Evolutionary conservation across 2,329 filamentous ascomycete genomes (phyloP).

Genomic region (Tolypocladium ophioglossoides): DNA sequence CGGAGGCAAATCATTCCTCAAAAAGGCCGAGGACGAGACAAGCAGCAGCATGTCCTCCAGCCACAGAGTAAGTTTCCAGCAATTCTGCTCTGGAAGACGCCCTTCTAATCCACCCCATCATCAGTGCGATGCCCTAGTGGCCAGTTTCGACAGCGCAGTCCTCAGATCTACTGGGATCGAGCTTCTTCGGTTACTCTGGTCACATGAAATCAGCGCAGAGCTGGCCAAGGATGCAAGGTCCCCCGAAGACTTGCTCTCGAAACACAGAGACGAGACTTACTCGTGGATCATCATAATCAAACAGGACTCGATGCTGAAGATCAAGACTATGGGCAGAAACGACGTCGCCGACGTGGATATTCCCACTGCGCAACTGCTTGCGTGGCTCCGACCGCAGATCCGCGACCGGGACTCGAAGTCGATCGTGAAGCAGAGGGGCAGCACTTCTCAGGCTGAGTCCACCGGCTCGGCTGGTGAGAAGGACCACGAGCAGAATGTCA

Average conservation of each 20-base stretch:
- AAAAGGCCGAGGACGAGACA: constrained; percentile 56
- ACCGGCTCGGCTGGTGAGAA: constrained; percentile 14
- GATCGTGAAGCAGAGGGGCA: constrained; percentile 30
- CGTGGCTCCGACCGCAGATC: constrained; percentile 72
- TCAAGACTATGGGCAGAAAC: constrained; percentile 67
- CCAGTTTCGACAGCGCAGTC: constrained; percentile 71
- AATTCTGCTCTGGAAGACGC: neutral
- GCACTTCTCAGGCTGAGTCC: constrained; percentile 17
- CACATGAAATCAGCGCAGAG: constrained; percentile 77
- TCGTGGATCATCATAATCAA: constrained; percentile 88
- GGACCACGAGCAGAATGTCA: constrained; percentile 58
- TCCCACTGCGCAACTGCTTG: constrained; percentile 58
- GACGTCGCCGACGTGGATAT: constrained; percentile 70
- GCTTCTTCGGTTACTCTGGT: constrained; percentile 70
- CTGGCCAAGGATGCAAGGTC: constrained; percentile 70
- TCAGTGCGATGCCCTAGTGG: constrained; percentile 79
- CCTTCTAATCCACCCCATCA: neutral
- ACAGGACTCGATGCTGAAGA: constrained; percentile 63
- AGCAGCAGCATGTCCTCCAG: constrained; percentile 48
- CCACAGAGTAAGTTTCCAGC: constrained; percentile 43
- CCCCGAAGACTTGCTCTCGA: constrained; percentile 66
- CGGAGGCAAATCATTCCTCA: constrained; percentile 50
- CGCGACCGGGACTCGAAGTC: constrained; percentile 64
- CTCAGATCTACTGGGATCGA: constrained; percentile 68
- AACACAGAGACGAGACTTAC: constrained; percentile 67